Evolutionary conservation across 2,329 filamentous ascomycete genomes (phyloP), one percentile per base, ranked within the genome.

Genomic region (Apiospora koreana): DNA sequence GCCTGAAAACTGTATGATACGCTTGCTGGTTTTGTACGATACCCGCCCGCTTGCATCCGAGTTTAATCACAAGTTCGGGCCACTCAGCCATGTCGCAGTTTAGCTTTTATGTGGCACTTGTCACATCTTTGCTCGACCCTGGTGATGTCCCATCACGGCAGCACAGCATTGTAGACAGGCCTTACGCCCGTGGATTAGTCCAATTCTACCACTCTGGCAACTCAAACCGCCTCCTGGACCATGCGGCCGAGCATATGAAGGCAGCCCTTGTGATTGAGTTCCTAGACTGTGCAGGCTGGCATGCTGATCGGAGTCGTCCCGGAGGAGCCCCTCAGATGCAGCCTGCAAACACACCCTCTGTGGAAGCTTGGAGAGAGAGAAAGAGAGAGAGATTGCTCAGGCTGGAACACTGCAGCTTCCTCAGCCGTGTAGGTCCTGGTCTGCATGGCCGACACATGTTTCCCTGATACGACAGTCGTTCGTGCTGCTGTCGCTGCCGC

Each of bases 101-200:
- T 62, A 38, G 31, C 54, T 38, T 58, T 38, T 38, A 23, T 62
- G 54, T 62, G 54, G 28, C 54, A 62, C 54, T 62, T 62, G 54
- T 62, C 54, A 62, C 54, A 62, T 62, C 54, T 38, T 62, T 62
- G 54, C 54, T 62, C 31, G n/a, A 62, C 54, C 21, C 18, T n/a
- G 31, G 54, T 62, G 54, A 62, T 62, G 31, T 62, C 54, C 31
- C 21, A 62, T 62, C 54, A 62, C 31, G 31, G 54, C 54, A 62
- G 54, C 54, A 62, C 54, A 62, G 54, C 54, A 62, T 62, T 62
- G 31, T 58, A 31, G 31, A 16, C 54, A 62, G 6, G 5, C 54
- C 31, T 62, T 62, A 62, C 54, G 54, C 54, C 54, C 54, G 31
- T 62, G 54, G 54, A 38, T 62, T 62, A 21, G n/a, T 23, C 38